These are phyloP conservation scores for Gloeopeniophorella convolvens DNA, from an alignment of 768 basidiomycete species.

Conservation along the genomic window DNA sequence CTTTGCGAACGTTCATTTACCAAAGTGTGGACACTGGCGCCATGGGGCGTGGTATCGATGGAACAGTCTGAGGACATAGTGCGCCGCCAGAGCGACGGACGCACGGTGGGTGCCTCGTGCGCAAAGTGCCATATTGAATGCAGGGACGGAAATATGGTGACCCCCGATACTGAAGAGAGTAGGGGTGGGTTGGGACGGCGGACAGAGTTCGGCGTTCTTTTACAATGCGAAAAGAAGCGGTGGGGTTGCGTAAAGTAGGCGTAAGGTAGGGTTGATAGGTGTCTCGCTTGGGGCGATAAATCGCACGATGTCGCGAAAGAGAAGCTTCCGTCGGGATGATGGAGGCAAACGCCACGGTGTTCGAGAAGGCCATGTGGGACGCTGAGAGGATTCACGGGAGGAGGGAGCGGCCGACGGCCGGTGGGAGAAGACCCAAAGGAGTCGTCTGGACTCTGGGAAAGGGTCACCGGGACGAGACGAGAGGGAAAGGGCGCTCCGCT, in stretches of 20 bases:
- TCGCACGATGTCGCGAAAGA: neutral
- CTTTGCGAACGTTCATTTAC: slow-evolving; percentile 1
- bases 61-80: slow-evolving; percentile 1
- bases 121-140: neutral
- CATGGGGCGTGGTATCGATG: neutral
- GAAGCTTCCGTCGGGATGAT: neutral
- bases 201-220: neutral
- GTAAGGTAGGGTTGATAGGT: neutral
- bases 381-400: neutral
- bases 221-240: neutral
- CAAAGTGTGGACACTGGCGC: neutral
- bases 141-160: neutral
- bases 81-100: neutral
- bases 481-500: too few species aligned
- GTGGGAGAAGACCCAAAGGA: too few species aligned
- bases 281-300: slow-evolving; percentile 6
- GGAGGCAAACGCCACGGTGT: slow-evolving; percentile 15
- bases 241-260: neutral
- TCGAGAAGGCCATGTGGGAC: slow-evolving; percentile 9
- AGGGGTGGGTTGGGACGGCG: neutral
- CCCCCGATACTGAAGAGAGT: neutral
- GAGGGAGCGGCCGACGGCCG: neutral
- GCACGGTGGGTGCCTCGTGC: too few species aligned
- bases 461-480: too few species aligned
- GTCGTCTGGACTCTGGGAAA: too few species aligned